A percentile compares a stretch with the other conserved stretches of the same genome.
Conservation (phyloP, 768 basidiomycete genomes). For the Grammothele lineata region DNA sequence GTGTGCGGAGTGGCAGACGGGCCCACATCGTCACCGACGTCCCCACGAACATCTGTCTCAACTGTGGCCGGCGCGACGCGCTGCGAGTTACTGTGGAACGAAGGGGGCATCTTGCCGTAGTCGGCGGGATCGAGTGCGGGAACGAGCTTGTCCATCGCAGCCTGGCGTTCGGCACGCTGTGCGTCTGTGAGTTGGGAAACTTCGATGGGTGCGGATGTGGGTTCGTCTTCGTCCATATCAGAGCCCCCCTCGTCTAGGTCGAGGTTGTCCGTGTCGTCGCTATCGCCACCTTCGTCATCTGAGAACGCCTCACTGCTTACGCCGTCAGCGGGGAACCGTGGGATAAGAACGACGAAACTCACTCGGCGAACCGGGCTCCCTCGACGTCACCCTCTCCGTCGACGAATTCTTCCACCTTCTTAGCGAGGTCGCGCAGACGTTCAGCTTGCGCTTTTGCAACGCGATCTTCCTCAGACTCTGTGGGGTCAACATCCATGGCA, state of each 20-base stretch:
- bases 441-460: constrained; percentile 62
- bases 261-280: not conserved
- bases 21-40: constrained; percentile 3
- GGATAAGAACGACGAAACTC: constrained; percentile 27
- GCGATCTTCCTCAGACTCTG: constrained; percentile 41
- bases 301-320: constrained; percentile 58
- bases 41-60: constrained; percentile 38
- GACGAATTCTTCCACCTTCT: constrained; percentile 86
- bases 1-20: constrained; percentile 11
- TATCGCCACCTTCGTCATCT: constrained; percentile 31
- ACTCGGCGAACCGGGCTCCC: constrained; percentile 92
- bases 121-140: constrained; percentile 74
- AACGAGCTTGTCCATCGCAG: constrained; percentile 77
- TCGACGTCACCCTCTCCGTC: constrained; percentile 85
- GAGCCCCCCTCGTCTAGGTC: constrained; percentile 27
- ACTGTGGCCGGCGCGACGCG: constrained; percentile 46
- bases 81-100: constrained; percentile 68
- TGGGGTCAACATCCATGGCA: constrained; percentile 49
- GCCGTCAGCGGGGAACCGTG: not conserved
- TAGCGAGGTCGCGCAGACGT: constrained; percentile 70
- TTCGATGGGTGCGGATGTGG: constrained; percentile 6
- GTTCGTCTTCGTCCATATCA: constrained; percentile 33
- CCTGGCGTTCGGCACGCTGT: constrained; percentile 42
- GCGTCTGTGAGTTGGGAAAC: constrained; percentile 4
- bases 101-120: constrained; percentile 84